Percentiles rank a stretch among this genome's conserved stretches.
Conservation (phyloP, 2,329 filamentous ascomycete genomes). For the Penicillium sp. region DNA sequence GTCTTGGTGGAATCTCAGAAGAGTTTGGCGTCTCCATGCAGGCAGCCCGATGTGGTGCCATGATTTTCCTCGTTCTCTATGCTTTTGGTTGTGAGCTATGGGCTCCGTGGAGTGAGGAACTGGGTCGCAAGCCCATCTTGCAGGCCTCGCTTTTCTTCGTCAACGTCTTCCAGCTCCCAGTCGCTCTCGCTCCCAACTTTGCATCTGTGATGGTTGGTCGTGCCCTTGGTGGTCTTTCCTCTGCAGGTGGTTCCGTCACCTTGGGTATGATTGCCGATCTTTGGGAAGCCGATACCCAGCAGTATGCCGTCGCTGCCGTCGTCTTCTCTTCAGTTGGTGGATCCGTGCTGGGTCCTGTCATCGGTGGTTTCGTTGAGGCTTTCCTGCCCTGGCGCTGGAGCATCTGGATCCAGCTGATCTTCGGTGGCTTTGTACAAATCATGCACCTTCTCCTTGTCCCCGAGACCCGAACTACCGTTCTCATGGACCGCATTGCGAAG, state of each 20-base stretch:
- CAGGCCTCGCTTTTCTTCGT: constrained; percentile 75
- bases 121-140: constrained; percentile 76
- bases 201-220: constrained; percentile 71
- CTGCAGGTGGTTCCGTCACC: constrained; percentile 73
- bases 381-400: constrained; percentile 73
- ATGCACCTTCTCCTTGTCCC: constrained; percentile 72
- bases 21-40: constrained; percentile 71
- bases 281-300: constrained; percentile 71
- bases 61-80: constrained; percentile 78
- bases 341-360: constrained; percentile 74
- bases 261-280: constrained; percentile 76
- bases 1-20: constrained; percentile 65
- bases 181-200: constrained; percentile 75
- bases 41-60: constrained; percentile 72
- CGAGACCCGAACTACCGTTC: constrained; percentile 75
- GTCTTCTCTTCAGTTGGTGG: constrained; percentile 81
- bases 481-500: constrained; percentile 81
- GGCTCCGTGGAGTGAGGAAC: constrained; percentile 85
- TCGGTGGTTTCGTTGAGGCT: constrained; percentile 75
- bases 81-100: constrained; percentile 87
- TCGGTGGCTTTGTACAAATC: constrained; percentile 70
- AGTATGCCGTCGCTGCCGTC: constrained; percentile 75
- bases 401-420: constrained; percentile 85
- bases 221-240: constrained; percentile 70
- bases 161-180: constrained; percentile 76